These are phyloP conservation scores for Diutina rugosa DNA, from an alignment of 1,139 yeast species.

Conservation along the genomic window DNA sequence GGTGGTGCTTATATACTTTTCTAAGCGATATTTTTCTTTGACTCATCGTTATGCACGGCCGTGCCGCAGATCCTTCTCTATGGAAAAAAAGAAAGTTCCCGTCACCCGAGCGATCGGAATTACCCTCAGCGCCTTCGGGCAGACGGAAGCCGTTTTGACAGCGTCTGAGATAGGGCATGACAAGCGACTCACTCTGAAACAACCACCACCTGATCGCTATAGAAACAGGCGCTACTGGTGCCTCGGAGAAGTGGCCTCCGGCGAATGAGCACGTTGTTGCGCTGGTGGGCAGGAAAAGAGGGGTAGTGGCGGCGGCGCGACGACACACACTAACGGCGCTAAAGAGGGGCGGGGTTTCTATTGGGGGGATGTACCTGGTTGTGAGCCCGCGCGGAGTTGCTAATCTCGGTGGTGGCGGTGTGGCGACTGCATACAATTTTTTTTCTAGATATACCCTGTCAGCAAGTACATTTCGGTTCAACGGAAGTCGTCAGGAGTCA, in stretches of 20 bases:
- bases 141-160: neutral
- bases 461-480: neutral
- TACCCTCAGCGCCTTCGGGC: neutral
- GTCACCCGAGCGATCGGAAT: neutral
- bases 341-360: no score
- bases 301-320: no score
- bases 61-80: neutral
- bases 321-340: no score
- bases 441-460: neutral
- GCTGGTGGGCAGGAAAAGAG: no score
- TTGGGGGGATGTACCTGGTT: no score
- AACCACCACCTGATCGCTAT: no score
- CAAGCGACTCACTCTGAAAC: no score
- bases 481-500: neutral
- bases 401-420: neutral
- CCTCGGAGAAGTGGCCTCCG: no score
- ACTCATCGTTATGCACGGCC: constrained; percentile 1
- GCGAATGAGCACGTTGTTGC: no score
- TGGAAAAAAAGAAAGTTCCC: neutral
- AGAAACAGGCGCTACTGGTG: no score
- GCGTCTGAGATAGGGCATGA: no score
- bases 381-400: no score
- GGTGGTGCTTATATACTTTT: neutral
- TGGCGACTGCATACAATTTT: neutral
- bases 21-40: neutral